Base-by-base conservation (phyloP, 768 basidiomycete species). In the Suillus paluster region DNA sequence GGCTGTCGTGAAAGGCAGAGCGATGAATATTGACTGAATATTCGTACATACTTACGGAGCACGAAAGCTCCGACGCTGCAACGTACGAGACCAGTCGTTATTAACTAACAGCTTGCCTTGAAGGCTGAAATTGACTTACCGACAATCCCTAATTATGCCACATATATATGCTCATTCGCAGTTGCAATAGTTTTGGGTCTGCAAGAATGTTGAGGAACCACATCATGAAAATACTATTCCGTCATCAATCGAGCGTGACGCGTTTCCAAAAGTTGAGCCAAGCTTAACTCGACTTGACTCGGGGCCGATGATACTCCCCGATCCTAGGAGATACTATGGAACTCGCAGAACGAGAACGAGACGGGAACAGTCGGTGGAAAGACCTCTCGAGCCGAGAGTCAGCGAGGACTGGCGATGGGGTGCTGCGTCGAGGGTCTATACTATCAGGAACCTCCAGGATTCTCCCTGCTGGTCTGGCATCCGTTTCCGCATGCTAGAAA, bases 1-100 rank as follows among this genome's bases (percentile, higher is more conserved):
- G n/a, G 49, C 58, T 7, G 27, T 19, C 5, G 60, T 68, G 53
- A 62, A 68, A 25, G 38, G 23, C 15, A 55, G 17, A 39, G 17
- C 53, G 23, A 38, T 10, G 15, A 36, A 2, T 23, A 23, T 19
- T 19, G 23, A 55, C 39, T 55, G 54, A 54, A 23, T 1, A 23
- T 34, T 34, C 27, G 50, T 34, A 19, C 12, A 15, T 53, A 7
- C 14, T 8, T 34, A 19, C 5, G n/a, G 33, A 23, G 14, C 34
- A 38, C 21, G 15, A 54, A 54, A 11, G 34, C 5, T 15, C 21
- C 38, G 21, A 17, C 10, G n/a, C 34, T 38, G 11, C 23, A 7
- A 39, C 9, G 54, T 27, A 19, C 10, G 38, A 39, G 38, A 27
- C 5, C 23, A 55, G 17, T 5, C 25, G 23, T 39, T 10, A 36